These are phyloP conservation scores for Hymenoscyphus fructigenus DNA, from an alignment of 2,329 filamentous ascomycete species.

Conservation along the genomic window DNA sequence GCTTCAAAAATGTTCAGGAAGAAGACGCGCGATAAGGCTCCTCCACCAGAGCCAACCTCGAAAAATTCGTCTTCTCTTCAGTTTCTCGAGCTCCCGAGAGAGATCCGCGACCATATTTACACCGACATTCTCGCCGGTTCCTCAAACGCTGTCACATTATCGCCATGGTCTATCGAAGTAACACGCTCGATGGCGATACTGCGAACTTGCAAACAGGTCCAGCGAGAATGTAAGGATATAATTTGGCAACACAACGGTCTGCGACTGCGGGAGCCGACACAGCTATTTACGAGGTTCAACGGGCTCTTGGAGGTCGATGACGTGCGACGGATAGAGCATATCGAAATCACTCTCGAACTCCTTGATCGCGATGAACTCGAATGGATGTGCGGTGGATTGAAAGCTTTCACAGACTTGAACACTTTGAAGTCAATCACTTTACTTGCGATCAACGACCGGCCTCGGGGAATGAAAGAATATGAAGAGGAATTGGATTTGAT, in stretches of 20 bases:
- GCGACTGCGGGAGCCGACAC: conserved; percentile 20
- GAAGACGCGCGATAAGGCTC: conserved; percentile 4
- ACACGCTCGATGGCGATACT: conserved; percentile 30
- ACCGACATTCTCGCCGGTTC: conserved; percentile 28
- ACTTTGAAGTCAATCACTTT: conserved; percentile 29
- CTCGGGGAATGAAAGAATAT: conserved; percentile 29
- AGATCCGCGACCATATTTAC: conserved; percentile 35
- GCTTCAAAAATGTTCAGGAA: conserved; percentile 1
- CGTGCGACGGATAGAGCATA: conserved; percentile 21
- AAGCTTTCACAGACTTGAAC: conserved; percentile 22
- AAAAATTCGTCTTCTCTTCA: neutral
- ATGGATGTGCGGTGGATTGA: conserved; percentile 26
- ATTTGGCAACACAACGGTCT: conserved; percentile 32
- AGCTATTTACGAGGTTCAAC: conserved; percentile 24
- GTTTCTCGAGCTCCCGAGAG: conserved; percentile 32
- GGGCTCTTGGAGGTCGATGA: conserved; percentile 17
- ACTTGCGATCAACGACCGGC: conserved; percentile 28
- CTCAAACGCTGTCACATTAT: conserved; percentile 26
- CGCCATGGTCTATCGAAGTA: conserved; percentile 31
- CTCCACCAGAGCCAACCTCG: neutral
- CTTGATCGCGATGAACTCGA: conserved; percentile 35
- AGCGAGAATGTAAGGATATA: conserved; percentile 34
- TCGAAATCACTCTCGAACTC: conserved; percentile 31
- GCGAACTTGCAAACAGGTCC: conserved; percentile 34
- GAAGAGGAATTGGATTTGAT: conserved; percentile 29